Evolutionary conservation across 78 protist species (phyloP).

Genomic region (Tieghemostelium lacteum): DNA sequence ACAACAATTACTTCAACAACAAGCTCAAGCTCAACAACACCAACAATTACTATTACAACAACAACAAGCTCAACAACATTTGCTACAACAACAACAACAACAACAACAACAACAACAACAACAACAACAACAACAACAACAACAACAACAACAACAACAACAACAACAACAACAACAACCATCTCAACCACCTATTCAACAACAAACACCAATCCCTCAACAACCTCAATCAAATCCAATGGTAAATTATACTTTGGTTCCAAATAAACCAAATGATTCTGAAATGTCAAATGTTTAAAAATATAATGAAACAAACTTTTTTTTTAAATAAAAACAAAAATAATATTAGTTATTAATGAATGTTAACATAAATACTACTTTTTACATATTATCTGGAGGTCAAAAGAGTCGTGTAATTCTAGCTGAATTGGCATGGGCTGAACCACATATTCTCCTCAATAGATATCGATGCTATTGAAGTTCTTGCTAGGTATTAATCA

Average conservation of each 20-base stretch:
- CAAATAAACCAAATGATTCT: too few species aligned
- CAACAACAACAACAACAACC: not conserved
- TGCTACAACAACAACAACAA: not conserved
- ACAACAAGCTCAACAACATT: not conserved
- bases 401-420: conserved; percentile 96
- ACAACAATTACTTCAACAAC: not conserved
- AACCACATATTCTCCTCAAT: conserved; percentile 95
- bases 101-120: not conserved
- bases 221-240: not conserved
- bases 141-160: not conserved
- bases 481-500: conserved; percentile 88
- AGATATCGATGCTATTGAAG: conserved; percentile 89
- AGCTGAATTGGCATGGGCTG: conserved; percentile 86
- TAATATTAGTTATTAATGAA: not conserved
- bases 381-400: conserved; percentile 92
- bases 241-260: not conserved
- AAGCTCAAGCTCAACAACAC: not conserved
- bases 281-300: too few species aligned
- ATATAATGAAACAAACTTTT: too few species aligned
- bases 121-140: not conserved
- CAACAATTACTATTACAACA: not conserved
- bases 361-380: not conserved
- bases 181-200: conserved; percentile 4
- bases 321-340: not conserved
- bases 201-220: not conserved